Evolutionary conservation across 2,329 filamentous ascomycete genomes (phyloP).

Genomic region (Bipolaris zeicola): DNA sequence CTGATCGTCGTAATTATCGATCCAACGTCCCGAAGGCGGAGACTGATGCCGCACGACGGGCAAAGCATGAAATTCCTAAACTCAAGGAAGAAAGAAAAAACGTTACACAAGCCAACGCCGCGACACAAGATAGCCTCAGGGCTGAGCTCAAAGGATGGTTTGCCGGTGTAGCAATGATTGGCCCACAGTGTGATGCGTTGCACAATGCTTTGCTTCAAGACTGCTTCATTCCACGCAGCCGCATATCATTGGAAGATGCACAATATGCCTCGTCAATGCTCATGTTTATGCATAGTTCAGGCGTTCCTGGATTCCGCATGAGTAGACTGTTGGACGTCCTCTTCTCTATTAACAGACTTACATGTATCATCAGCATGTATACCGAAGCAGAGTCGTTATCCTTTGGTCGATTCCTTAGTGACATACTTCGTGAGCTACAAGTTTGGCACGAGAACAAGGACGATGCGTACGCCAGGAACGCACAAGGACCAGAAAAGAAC

Average conservation of each 20-base stretch:
- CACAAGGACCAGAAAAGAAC: constrained; percentile 67
- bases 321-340: constrained; percentile 82
- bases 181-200: constrained; percentile 64
- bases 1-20: constrained; percentile 65
- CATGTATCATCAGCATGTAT: constrained; percentile 83
- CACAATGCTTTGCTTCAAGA: constrained; percentile 83
- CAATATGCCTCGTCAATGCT: constrained; percentile 88
- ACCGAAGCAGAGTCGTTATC: constrained; percentile 91
- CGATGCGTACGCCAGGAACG: constrained; percentile 78
- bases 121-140: constrained; percentile 65
- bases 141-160: constrained; percentile 84
- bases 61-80: constrained; percentile 73
- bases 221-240: constrained; percentile 86
- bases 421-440: constrained; percentile 78
- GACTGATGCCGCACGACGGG: constrained; percentile 69
- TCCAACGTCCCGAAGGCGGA: constrained; percentile 50
- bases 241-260: constrained; percentile 83
- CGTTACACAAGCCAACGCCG: constrained; percentile 60
- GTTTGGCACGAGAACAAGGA: constrained; percentile 81
- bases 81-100: constrained; percentile 52
- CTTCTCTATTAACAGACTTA: constrained; percentile 81
- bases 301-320: constrained; percentile 84
- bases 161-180: constrained; percentile 60
- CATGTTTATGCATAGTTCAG: constrained; percentile 83
- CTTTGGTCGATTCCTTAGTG: constrained; percentile 86